Conservation (phyloP, 2,329 filamentous ascomycete species). For the Penicillium brevicompactum region DNA sequence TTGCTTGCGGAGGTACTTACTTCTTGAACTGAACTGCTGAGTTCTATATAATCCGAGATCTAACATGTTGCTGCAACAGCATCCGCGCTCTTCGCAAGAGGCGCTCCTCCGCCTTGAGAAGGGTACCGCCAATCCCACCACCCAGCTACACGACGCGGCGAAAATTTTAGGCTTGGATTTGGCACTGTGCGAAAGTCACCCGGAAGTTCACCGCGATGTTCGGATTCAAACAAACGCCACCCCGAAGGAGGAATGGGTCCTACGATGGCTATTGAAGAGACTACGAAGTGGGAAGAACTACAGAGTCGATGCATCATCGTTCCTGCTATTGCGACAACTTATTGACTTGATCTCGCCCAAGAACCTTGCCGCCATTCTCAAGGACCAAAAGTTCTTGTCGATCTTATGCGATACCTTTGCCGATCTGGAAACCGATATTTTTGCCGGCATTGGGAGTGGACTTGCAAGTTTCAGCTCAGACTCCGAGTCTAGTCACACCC, state of each 20-base stretch:
- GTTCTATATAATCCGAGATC: constrained; percentile 2
- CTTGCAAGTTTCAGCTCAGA: constrained; percentile 28
- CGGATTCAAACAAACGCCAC: constrained; percentile 31
- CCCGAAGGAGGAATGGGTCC: constrained; percentile 65
- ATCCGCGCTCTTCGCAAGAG: constrained; percentile 45
- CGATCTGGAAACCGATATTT: constrained; percentile 49
- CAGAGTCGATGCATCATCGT: constrained; percentile 48
- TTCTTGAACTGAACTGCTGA: background rate
- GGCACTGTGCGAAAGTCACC: constrained; percentile 33
- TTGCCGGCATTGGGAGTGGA: constrained; percentile 28
- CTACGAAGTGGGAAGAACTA: constrained; percentile 50
- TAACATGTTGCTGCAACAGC: constrained; percentile 31
- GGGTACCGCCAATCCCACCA: constrained; percentile 40
- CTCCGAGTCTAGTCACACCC: constrained; percentile 40
- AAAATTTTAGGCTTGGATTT: constrained; percentile 46
- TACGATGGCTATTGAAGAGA: constrained; percentile 67
- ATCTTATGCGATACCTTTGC: constrained; percentile 68
- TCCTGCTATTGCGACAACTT: constrained; percentile 63
- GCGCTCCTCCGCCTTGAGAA: constrained; percentile 49
- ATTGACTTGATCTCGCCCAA: constrained; percentile 70
- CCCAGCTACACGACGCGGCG: constrained; percentile 45
- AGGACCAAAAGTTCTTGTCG: constrained; percentile 67
- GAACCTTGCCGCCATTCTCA: constrained; percentile 70
- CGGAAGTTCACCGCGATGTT: constrained; percentile 29
- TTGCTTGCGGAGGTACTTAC: constrained; percentile 39